Evolutionary conservation across 2,329 filamentous ascomycete species (phyloP).

Genomic region (Calonectria naviculata): DNA sequence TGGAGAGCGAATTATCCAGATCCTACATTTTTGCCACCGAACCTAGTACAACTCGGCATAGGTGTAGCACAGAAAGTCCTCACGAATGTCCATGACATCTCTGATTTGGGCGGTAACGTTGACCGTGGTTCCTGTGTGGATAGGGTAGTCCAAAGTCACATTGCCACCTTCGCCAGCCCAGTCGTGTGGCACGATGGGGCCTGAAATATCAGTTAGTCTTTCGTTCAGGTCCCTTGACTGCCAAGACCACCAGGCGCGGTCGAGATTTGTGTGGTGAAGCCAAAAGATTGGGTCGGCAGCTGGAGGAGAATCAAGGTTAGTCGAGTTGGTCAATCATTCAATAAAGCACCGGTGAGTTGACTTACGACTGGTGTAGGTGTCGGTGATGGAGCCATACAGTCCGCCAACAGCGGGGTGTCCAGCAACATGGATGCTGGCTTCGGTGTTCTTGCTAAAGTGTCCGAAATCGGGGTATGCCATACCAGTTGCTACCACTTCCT

Average conservation of each 20-base stretch:
- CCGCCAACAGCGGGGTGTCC: background rate
- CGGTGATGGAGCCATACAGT: background rate
- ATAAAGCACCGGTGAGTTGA: background rate
- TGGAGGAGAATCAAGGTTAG: background rate
- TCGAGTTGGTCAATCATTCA: background rate
- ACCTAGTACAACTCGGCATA: background rate
- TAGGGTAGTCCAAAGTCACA: background rate
- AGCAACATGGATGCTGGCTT: background rate
- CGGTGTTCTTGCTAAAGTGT: background rate
- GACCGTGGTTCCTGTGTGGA: background rate
- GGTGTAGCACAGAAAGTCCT: background rate
- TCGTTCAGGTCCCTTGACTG: background rate
- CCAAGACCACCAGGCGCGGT: background rate
- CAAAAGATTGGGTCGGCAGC: background rate
- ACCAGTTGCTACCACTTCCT: background rate
- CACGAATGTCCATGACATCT: background rate
- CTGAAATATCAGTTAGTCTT: background rate
- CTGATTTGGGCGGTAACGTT: background rate
- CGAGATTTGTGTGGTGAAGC: background rate
- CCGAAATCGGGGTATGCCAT: background rate
- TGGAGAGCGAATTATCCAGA: background rate
- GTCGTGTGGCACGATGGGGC: background rate
- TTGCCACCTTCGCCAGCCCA: background rate
- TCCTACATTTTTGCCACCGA: background rate
- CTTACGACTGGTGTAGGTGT: background rate